These are phyloP conservation scores for Kodamaea sagamina DNA, from an alignment of 805 yeast genomes.

Conservation along the genomic window DNA sequence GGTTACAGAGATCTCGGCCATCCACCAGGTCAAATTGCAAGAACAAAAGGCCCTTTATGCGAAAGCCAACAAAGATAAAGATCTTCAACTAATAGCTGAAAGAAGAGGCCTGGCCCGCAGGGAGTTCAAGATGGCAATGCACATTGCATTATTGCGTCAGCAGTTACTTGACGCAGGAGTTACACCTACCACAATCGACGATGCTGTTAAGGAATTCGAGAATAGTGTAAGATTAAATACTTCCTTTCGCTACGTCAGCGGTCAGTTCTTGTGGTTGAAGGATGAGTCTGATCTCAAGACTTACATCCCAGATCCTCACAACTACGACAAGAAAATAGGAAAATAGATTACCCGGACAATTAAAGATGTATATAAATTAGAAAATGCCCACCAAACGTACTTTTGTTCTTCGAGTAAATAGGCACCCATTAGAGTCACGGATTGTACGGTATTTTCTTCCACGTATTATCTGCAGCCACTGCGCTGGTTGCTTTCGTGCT, in stretches of 20 bases:
- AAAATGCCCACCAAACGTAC: conserved; percentile 1
- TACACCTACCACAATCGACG: conserved; percentile 58
- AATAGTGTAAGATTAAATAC: conserved; percentile 58
- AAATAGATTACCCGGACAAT: conserved; percentile 10
- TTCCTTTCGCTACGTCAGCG: conserved; percentile 55
- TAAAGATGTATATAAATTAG: neutral
- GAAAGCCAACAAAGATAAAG: conserved; percentile 53
- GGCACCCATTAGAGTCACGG: conserved; percentile 89
- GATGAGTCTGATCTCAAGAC: conserved; percentile 47
- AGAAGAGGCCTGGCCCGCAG: conserved; percentile 49
- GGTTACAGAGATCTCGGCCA: conserved; percentile 36
- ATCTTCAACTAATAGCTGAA: conserved; percentile 53
- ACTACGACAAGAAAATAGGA: conserved; percentile 44
- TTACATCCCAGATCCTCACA: conserved; percentile 59
- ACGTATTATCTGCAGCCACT: conserved; percentile 49
- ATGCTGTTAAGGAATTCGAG: conserved; percentile 57
- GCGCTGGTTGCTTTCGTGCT: conserved; percentile 69
- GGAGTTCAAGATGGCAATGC: conserved; percentile 62
- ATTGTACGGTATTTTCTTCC: conserved; percentile 45
- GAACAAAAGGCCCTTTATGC: conserved; percentile 51
- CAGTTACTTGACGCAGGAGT: conserved; percentile 59
- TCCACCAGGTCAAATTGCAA: conserved; percentile 40
- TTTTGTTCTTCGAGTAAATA: conserved; percentile 43
- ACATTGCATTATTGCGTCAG: conserved; percentile 62
- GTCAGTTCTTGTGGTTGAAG: conserved; percentile 59